These are phyloP conservation scores for Candida ascalaphidarum DNA, from an alignment of 805 yeast genomes.

Conservation along the genomic window DNA sequence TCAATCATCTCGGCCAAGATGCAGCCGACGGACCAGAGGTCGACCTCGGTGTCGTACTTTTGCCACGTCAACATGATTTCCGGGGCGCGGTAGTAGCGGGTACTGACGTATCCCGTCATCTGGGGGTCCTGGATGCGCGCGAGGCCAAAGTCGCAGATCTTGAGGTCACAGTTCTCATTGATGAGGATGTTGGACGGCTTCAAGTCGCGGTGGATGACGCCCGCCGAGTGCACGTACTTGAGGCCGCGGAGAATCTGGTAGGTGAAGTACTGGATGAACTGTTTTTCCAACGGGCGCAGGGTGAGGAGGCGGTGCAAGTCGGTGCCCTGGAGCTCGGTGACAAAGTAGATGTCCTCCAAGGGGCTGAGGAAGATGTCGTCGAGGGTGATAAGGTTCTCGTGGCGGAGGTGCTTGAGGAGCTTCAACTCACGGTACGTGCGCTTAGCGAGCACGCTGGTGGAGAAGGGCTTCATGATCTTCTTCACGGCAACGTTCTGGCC, in stretches of 20 bases:
- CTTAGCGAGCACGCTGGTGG: conserved; percentile 90
- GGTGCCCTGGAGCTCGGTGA: conserved; percentile 94
- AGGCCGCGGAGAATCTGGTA: conserved; percentile 89
- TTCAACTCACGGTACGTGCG: conserved; percentile 95
- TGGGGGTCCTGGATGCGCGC: conserved; percentile 98
- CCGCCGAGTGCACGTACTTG: conserved; percentile 86
- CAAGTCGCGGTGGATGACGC: conserved; percentile 83
- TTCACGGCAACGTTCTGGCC: conserved; percentile 93
- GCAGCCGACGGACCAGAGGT: conserved; percentile 97
- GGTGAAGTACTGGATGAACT: conserved; percentile 91
- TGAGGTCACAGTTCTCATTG: conserved; percentile 85
- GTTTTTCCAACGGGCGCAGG: conserved; percentile 90
- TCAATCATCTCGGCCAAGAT: conserved; percentile 96
- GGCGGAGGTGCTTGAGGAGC: conserved; percentile 84
- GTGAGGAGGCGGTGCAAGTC: conserved; percentile 88
- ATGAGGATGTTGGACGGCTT: conserved; percentile 80
- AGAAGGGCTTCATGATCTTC: conserved; percentile 95
- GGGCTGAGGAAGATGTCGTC: conserved; percentile 94
- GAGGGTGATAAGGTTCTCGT: conserved; percentile 86
- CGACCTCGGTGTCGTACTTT: conserved; percentile 92
- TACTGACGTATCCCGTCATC: conserved; percentile 97
- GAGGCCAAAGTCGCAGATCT: conserved; percentile 89
- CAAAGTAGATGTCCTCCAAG: conserved; percentile 90
- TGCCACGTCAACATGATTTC: conserved; percentile 99
- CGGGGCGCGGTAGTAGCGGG: conserved; percentile 95